Base-by-base conservation (phyloP, 2,329 filamentous ascomycete genomes). In the Alternaria gaisen region DNA sequence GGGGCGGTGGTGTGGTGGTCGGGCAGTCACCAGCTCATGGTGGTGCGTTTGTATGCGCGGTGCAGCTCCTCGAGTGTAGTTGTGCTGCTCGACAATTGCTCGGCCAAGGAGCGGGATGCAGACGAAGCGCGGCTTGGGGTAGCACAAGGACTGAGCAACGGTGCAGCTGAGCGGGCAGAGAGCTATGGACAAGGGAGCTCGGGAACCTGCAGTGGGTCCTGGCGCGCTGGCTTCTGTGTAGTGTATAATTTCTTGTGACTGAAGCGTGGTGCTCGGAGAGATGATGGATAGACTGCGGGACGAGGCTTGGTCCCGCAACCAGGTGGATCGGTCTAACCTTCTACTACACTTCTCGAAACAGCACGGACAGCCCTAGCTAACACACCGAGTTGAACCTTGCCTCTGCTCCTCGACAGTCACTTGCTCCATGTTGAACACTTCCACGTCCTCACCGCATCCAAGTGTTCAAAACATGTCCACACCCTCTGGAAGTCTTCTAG, bases 1-100 rank as follows among this genome's bases (percentile, higher is more conserved):
- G 54, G 51, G 48, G 62, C 65, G 53, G 42, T 65, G 61, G 60
- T 44, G 46, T 54, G 28, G 28, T 11, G 42, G 64, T 52, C 50
- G 55, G 62, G 52, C 53, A 58, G 57, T 44, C 46, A 66, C 69
- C 66, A 72, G 69, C 69, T 67, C 70, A 72, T 72, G 38, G 60
- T 66, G 67, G 51, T 50, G 57, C 16, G 16, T 32, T n/a, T 36
- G 30, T 22, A 12, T 42, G 40, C 44, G 55, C 11, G 38, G 16
- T 38, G 50, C 28, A 32, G 36, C 43, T 53, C 41, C 16, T 46
- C 41, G 53, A 41, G 38, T 48, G 43, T 48, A n/a, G 42, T 30
- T 42, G 51, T 53, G 34, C 32, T 55, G 60, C 40, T 44, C 28
- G 53, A 20, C 36, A 41, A 1, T 56, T 52, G 64, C 40, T 53